Evolutionary conservation across 176 grass and related monocot species (phyloP), one percentile per base, ranked within the genome.

Genomic region (Oryza glaberrima): DNA sequence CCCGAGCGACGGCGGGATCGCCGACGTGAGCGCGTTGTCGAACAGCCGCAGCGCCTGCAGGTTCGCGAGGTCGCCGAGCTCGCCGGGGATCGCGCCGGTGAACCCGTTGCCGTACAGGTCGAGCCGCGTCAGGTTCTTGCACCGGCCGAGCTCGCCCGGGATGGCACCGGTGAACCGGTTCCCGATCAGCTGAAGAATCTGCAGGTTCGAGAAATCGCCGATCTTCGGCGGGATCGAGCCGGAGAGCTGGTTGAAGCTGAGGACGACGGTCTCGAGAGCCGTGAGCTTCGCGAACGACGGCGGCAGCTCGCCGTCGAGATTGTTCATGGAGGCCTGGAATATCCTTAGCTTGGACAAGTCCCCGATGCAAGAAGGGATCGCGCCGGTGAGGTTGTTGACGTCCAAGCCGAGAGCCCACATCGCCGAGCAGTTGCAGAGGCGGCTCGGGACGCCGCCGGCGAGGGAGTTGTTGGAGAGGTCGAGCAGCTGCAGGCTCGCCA

Each of bases 361-460:
- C 0, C 96, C 96, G 1, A 98, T 90, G 86, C 93, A 95, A 0
- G 80, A 78, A 0, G 96, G 96, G 63, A 98, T 30, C 4, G 63
- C 20, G 13, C 93, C 95, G 30, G 85, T 95, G 77, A 98, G 86
- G 69, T 88, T 81, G 81, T 98, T 98, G 40, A 0, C 5, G 4
- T 23, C 5, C 9, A 88, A 8, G n/a, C 23, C 88, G 9, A 98
- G 3, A 32, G 52, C 83, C 51, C 22, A 60, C 63, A 95, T 73
- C 45, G 73, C 78, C 0, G 95, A 91, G 81, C 92, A 93, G 67
- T 88, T 83, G 93, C 95, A 98, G 70, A 98, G 86, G 54, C 79
- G n/a, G 65, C 85, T 17, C 0, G 95, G 95, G 69, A 95, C 90
- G 51, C 28, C 76, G 25, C 89, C 95, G 28, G 0, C 4, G 35